Evolutionary conservation across 2,329 filamentous ascomycete species (phyloP).

Genomic region (Cryphonectria carpinicola): DNA sequence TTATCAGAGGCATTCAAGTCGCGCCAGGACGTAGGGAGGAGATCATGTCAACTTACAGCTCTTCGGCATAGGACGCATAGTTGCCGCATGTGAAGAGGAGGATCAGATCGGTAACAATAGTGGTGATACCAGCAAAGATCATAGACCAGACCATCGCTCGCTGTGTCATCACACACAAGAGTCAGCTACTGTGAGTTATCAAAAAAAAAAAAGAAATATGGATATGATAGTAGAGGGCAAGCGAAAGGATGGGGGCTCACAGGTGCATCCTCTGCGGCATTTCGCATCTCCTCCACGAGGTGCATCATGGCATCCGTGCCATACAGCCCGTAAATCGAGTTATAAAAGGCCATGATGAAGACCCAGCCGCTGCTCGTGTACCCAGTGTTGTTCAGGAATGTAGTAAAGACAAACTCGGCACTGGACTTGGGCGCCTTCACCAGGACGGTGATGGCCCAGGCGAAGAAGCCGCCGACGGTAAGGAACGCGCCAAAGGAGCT

Average conservation of each 20-base stretch:
- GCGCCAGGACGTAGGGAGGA: too few relatives aligned
- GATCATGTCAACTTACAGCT: constrained; percentile 5
- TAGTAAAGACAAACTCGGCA: constrained; percentile 7
- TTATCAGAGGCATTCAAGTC: neutral
- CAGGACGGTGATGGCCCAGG: constrained; percentile 15
- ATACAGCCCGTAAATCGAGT: constrained; percentile 8
- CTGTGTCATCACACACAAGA: neutral
- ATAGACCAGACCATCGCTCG: constrained; percentile 15
- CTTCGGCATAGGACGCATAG: neutral
- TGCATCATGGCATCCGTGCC: constrained; percentile 14
- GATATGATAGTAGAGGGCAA: too few relatives aligned
- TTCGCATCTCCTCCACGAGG: constrained; percentile 15
- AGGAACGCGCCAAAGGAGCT: constrained; percentile 11
- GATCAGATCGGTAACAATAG: constrained; percentile 4
- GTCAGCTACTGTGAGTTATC: too few relatives aligned
- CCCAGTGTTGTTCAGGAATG: constrained; percentile 11
- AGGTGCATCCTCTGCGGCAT: constrained; percentile 11
- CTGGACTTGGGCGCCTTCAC: constrained; percentile 13
- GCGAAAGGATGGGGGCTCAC: neutral
- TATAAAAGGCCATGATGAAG: constrained; percentile 14
- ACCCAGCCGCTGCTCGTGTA: constrained; percentile 8
- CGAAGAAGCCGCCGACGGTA: constrained; percentile 16
- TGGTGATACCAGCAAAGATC: constrained; percentile 10
- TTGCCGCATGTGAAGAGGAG: constrained; percentile 14
- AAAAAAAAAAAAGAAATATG: too few relatives aligned